Evolutionary conservation across 2,329 filamentous ascomycete genomes (phyloP), one percentile per base, ranked within the genome.

Genomic region (Huntiella omanensis): DNA sequence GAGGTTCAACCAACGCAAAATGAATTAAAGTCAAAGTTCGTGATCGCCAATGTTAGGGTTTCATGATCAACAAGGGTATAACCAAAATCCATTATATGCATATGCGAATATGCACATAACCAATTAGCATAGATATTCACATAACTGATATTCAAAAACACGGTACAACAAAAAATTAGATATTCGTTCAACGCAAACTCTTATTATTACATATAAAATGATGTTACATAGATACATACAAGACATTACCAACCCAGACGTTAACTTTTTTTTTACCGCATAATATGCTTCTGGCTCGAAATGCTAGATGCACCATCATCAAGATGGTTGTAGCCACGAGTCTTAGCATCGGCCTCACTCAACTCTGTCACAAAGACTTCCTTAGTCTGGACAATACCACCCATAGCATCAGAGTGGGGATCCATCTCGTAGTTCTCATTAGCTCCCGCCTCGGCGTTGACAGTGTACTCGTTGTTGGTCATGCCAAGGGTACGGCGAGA

Each of bases 211-310:
- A 42, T 17, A 47, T 12, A 8, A 16, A 37, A 28, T 28, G 16
- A 33, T 32, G 22, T 28, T 28, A 43, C 36, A 40, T 33, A 40
- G 5, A 44, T 28, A 43, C 36, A 40, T 33, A 40, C 11, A 44
- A 48, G 6, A 16, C 10, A 17, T 2, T 12, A 39, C 15, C 19
- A 34, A 42, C 10, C 13, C 12, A 39, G 15, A 39, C 15, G 16
- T 39, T 13, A 17, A 41, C 3, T 32, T 32, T 15, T 40, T 40
- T 16, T 22, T 16, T 16, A 45, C 19, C 33, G 36, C 2, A 45
- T 49, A 16, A 49, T 49, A 5, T 49, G 38, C 33, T 49, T 49
- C 33, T 49, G 43, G 39, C 47, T 49, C n/a, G 42, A 49, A 28
- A 40, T 28, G 19, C 43, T 49, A 8, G 43, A 49, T 11, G 47